Conservation (phyloP, 495 filamentous ascomycete species). For the Aspergillus heteromorphus region DNA sequence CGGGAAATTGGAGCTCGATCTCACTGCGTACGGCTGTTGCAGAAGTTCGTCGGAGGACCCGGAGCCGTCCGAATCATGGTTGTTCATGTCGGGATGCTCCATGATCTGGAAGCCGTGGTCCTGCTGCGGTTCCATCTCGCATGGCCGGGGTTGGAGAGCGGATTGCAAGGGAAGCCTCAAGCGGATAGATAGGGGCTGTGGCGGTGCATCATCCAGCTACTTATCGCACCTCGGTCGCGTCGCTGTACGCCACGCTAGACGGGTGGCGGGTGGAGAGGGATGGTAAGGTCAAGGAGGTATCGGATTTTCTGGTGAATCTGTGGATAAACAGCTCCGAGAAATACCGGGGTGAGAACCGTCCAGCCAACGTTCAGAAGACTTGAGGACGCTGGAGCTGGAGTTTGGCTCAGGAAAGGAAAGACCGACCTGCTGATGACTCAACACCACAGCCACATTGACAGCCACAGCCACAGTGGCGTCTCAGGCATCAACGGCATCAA, state of each 20-base stretch:
- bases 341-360: no score
- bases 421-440: no score
- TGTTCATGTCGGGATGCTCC: slow-evolving; percentile 51
- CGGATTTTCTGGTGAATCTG: no score
- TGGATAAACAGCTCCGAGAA: no score
- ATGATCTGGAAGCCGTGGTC: slow-evolving; percentile 30
- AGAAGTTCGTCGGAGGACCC: slow-evolving; percentile 57
- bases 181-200: slow-evolving; percentile 17
- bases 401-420: no score
- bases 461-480: no score
- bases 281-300: no score
- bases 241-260: neutral
- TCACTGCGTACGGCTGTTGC: slow-evolving; percentile 38
- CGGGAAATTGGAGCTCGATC: slow-evolving; percentile 35
- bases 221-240: neutral
- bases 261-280: neutral
- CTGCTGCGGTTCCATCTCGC: slow-evolving; percentile 20
- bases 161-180: slow-evolving; percentile 9
- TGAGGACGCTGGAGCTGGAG: no score
- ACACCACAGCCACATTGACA: no score
- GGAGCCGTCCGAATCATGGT: slow-evolving; percentile 61
- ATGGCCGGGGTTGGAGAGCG: slow-evolving; percentile 10
- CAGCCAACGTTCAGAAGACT: no score
- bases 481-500: no score
- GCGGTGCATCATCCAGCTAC: slow-evolving; percentile 12